A percentile compares a stretch with the other conserved stretches of the same genome.
phyloP scores from a whole-genome alignment of 2,329 filamentous ascomycete species.

The Aureobasidium sp. region DNA sequence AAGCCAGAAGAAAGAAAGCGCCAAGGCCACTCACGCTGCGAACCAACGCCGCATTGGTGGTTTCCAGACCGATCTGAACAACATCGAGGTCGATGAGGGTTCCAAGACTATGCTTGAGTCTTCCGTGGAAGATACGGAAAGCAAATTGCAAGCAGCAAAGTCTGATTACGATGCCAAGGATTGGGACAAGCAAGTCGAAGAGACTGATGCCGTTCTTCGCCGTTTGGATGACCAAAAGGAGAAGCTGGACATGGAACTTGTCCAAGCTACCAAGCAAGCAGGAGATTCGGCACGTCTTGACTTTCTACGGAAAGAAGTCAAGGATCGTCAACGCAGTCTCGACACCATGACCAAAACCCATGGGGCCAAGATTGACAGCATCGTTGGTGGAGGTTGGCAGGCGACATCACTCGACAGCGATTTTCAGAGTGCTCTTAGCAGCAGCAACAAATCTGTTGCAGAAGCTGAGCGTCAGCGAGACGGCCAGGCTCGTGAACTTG shows the following conservation, averaged over 20 bases:
- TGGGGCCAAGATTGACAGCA: conserved; percentile 57
- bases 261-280: conserved; percentile 73
- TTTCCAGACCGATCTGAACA: conserved; percentile 61
- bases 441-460: conserved; percentile 51
- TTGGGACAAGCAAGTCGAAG: conserved; percentile 64
- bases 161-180: conserved; percentile 56
- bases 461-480: conserved; percentile 67
- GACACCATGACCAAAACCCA: conserved; percentile 72
- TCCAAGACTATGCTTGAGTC: conserved; percentile 69
- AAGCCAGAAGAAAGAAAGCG: conserved; percentile 65
- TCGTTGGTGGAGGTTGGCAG: conserved; percentile 62
- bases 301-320: conserved; percentile 70
- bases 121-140: conserved; percentile 62
- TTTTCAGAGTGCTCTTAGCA: conserved; percentile 57
- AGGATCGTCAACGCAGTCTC: conserved; percentile 65
- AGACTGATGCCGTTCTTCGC: conserved; percentile 58
- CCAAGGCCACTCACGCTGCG: conserved; percentile 62
- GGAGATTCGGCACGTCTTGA: conserved; percentile 79
- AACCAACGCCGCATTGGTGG: conserved; percentile 64
- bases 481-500: conserved; percentile 61
- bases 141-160: conserved; percentile 54
- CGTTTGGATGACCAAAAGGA: conserved; percentile 65
- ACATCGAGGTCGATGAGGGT: conserved; percentile 81
- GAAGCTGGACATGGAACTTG: conserved; percentile 68
- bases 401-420: conserved; percentile 61